A percentile compares a stretch with the other conserved stretches of the same genome.
Evolutionary conservation across 768 basidiomycete genomes (phyloP).

Genomic region (Panus rudis): DNA sequence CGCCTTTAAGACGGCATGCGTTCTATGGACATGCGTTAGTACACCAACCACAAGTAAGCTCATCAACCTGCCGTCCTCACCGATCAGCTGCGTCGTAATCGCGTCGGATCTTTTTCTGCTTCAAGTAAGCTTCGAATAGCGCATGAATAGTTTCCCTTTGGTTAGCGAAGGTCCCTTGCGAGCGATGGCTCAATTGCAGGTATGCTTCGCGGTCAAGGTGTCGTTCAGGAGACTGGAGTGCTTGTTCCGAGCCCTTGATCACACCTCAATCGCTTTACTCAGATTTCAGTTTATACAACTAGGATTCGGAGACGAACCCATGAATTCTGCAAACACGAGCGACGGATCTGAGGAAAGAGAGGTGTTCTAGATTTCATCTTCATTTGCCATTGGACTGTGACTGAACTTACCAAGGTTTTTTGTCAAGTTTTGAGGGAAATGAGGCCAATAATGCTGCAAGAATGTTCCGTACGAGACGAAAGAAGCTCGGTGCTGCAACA

Average conservation of each 20-base stretch:
- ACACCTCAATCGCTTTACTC: conserved; percentile 32
- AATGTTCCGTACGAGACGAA: conserved; percentile 43
- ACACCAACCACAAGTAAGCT: not conserved
- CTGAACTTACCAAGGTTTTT: conserved; percentile 43
- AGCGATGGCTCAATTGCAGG: conserved; percentile 39
- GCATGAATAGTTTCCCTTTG: conserved; percentile 42
- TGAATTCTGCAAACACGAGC: conserved; percentile 57
- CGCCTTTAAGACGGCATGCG: conserved; percentile 39
- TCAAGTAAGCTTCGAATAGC: conserved; percentile 47
- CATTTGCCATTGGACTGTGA: not conserved
- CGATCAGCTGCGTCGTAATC: conserved; percentile 58
- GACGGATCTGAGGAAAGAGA: conserved; percentile 41
- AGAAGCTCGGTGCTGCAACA: conserved; percentile 5
- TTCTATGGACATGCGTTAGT: conserved; percentile 27
- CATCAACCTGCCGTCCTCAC: conserved; percentile 19
- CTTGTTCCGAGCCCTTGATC: conserved; percentile 61
- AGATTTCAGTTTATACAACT: too few species aligned
- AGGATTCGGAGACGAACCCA: too few species aligned
- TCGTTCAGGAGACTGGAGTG: conserved; percentile 27
- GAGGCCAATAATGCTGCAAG: conserved; percentile 50
- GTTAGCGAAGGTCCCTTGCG: conserved; percentile 47
- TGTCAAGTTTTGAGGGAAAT: conserved; percentile 42
- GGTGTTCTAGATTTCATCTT: not conserved
- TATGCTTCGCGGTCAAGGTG: conserved; percentile 40
- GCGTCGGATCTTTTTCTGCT: conserved; percentile 34